These are phyloP conservation scores for Diaporthe velutina DNA, from an alignment of 2,329 filamentous ascomycete species.

Conservation along the genomic window DNA sequence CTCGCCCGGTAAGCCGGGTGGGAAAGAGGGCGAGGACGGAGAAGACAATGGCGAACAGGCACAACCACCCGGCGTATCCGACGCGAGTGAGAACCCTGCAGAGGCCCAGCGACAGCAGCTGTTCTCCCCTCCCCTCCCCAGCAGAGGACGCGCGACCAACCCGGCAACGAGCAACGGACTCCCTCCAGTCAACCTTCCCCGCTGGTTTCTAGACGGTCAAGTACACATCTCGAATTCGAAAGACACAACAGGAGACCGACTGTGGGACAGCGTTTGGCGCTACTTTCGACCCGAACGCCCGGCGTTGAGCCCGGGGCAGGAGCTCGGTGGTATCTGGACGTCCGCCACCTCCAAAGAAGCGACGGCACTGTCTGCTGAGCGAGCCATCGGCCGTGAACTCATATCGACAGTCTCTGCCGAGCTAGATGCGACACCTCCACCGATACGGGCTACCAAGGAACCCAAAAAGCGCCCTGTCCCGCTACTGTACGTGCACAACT, in stretches of 20 bases:
- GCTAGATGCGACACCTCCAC: slow-evolving; percentile 44
- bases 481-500: slow-evolving; percentile 52
- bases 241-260: slow-evolving; percentile 41
- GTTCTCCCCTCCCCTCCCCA: slow-evolving; percentile 20
- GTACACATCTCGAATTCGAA: slow-evolving; percentile 56
- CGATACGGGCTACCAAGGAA: slow-evolving; percentile 41
- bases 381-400: slow-evolving; percentile 48
- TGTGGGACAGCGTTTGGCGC: slow-evolving; percentile 34
- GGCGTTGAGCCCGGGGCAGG: slow-evolving; percentile 23
- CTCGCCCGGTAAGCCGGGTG: slow-evolving; percentile 34
- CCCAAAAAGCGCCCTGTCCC: slow-evolving; percentile 49
- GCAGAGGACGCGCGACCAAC: slow-evolving; percentile 30
- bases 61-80: slow-evolving; percentile 32
- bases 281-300: not conserved
- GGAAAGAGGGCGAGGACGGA: slow-evolving; percentile 30
- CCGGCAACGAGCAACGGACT: slow-evolving; percentile 44
- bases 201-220: slow-evolving; percentile 67
- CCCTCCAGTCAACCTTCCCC: slow-evolving; percentile 67
- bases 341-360: slow-evolving; percentile 35
- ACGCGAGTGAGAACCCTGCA: slow-evolving; percentile 28
- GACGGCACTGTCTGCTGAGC: slow-evolving; percentile 42
- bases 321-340: slow-evolving; percentile 32
- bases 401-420: slow-evolving; percentile 49
- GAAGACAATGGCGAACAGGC: slow-evolving; percentile 36
- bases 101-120: slow-evolving; percentile 35